phyloP scores from a whole-genome alignment of 2,329 filamentous ascomycete species.

The Claviceps monticola region DNA sequence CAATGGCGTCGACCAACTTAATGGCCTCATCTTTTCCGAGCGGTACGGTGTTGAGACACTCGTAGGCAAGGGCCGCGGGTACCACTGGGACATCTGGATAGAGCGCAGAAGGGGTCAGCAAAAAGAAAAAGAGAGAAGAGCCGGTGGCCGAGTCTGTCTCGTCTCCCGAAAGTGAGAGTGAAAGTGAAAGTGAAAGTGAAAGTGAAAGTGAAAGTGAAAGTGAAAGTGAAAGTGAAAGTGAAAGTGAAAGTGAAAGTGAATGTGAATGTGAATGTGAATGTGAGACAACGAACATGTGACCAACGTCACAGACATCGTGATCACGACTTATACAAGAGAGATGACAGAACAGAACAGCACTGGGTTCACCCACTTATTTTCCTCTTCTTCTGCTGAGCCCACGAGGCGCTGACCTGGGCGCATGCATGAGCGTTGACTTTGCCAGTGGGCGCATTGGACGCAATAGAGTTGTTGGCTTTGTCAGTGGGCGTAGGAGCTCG shows the following conservation, averaged over 20 bases:
- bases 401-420: slow-evolving; percentile 6
- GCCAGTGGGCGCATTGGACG: slow-evolving; percentile 8
- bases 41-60: slow-evolving; percentile 26
- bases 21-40: slow-evolving; percentile 21
- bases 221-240: no score
- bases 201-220: no score
- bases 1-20: slow-evolving; percentile 22
- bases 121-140: background rate
- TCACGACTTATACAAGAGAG: no score
- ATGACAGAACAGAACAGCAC: background rate
- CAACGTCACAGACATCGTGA: no score
- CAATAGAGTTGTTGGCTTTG: no score
- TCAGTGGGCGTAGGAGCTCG: no score
- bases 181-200: no score
- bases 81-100: slow-evolving; percentile 17
- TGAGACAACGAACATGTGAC: no score
- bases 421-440: slow-evolving; percentile 3
- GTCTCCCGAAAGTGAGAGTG: no score
- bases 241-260: no score
- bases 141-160: no score
- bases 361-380: background rate
- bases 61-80: slow-evolving; percentile 20
- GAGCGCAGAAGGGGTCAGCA: background rate
- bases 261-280: no score
- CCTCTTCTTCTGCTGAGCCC: slow-evolving; percentile 6